These are phyloP conservation scores for Fusarium graminum DNA, from an alignment of 2,329 filamentous ascomycete genomes.

Conservation along the genomic window DNA sequence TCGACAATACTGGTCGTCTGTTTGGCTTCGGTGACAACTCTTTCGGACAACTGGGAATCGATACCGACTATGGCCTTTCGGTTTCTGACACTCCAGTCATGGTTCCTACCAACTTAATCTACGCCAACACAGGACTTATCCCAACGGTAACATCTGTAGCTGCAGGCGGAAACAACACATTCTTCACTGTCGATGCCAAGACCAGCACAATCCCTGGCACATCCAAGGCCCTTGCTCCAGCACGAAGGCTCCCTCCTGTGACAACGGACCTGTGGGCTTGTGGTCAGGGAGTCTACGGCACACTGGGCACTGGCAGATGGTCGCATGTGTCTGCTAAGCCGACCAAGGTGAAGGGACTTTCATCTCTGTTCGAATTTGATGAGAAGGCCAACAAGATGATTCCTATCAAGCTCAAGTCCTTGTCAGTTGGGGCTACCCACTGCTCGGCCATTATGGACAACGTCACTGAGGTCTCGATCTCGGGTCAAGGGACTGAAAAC, in stretches of 20 bases:
- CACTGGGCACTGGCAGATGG: conserved; percentile 88
- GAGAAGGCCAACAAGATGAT: conserved; percentile 75
- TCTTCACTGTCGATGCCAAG: conserved; percentile 85
- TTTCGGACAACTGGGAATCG: conserved; percentile 89
- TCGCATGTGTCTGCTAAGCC: conserved; percentile 85
- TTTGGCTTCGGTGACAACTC: conserved; percentile 94
- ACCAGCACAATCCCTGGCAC: conserved; percentile 53
- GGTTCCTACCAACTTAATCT: conserved; percentile 78
- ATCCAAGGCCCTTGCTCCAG: conserved; percentile 46
- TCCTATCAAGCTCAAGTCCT: conserved; percentile 80
- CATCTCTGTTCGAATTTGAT: conserved; percentile 88
- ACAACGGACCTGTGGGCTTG: conserved; percentile 82
- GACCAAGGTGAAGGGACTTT: conserved; percentile 84
- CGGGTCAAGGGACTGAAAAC: conserved; percentile 66
- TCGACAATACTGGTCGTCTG: conserved; percentile 80
- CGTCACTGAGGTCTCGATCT: conserved; percentile 73
- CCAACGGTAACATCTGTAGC: conserved; percentile 81
- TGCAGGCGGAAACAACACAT: conserved; percentile 88
- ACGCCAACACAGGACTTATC: conserved; percentile 72
- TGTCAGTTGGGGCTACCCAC: conserved; percentile 85
- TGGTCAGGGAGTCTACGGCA: conserved; percentile 86
- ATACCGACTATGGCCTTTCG: conserved; percentile 71
- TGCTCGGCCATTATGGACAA: conserved; percentile 87
- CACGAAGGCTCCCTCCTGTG: conserved; percentile 51
- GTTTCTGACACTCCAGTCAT: conserved; percentile 77